A percentile compares a stretch with the other conserved stretches of the same genome.
phyloP scores from a whole-genome alignment of 1,139 yeast genomes.

The Saccharomyces hybrid region DNA sequence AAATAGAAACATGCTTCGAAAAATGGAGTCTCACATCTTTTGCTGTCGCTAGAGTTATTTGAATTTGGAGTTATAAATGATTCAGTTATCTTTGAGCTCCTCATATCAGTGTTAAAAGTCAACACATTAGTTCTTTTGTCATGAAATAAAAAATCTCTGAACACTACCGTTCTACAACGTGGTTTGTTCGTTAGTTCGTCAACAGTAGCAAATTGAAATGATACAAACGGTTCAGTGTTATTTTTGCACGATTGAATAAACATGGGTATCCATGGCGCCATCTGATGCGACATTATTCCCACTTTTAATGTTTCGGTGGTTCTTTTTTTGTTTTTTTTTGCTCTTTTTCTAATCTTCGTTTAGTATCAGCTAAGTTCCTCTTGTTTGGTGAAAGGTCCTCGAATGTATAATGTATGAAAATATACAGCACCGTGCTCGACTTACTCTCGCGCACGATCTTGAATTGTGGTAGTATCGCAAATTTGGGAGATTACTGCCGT shows the following conservation, averaged over 20 bases:
- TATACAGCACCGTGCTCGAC: background rate
- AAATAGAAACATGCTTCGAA: slow-evolving; percentile 78
- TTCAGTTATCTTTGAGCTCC: slow-evolving; percentile 58
- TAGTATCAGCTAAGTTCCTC: background rate
- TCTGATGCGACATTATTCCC: slow-evolving; percentile 33
- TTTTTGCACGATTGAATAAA: slow-evolving; percentile 45
- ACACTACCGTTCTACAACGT: slow-evolving; percentile 61
- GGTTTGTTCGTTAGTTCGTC: slow-evolving; percentile 43
- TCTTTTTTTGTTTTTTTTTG: slow-evolving; percentile 12
- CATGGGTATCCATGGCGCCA: slow-evolving; percentile 68
- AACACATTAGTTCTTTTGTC: slow-evolving; percentile 61
- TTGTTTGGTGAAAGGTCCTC: background rate
- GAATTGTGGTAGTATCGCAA: background rate
- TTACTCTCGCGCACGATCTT: background rate
- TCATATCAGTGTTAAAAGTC: slow-evolving; percentile 62
- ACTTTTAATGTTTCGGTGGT: slow-evolving; percentile 3
- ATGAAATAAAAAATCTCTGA: slow-evolving; percentile 67
- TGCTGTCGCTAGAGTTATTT: slow-evolving; percentile 3
- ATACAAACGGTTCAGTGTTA: slow-evolving; percentile 41
- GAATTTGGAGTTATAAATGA: slow-evolving; percentile 21
- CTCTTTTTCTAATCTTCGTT: background rate
- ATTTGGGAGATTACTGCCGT: background rate
- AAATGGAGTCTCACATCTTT: slow-evolving; percentile 32
- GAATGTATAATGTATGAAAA: background rate
- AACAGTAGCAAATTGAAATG: slow-evolving; percentile 65